These are phyloP conservation scores for Rhodotorula sp. DNA, from an alignment of 1,284 basidiomycete genomes.

Conservation along the genomic window DNA sequence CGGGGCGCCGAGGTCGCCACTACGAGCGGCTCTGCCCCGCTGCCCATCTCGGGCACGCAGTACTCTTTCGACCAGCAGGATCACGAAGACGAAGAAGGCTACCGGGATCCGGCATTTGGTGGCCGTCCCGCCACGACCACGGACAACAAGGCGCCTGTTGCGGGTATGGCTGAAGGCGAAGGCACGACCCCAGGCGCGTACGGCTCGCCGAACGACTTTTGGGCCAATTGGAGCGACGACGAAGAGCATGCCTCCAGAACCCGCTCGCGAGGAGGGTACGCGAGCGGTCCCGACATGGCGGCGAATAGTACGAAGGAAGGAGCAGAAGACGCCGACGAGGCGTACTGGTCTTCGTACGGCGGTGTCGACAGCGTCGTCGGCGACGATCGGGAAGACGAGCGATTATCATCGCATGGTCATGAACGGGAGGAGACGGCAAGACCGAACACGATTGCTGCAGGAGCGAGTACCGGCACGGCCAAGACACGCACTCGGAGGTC, in stretches of 20 bases:
- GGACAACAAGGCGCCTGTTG: slow-evolving; percentile 8
- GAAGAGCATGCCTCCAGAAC: not conserved
- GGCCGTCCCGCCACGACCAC: slow-evolving; percentile 4
- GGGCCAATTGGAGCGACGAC: slow-evolving; percentile 30
- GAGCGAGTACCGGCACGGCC: not conserved
- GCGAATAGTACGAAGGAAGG: not conserved
- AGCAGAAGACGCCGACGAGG: slow-evolving; percentile 1
- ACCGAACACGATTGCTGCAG: not conserved
- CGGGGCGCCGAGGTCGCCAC: not conserved
- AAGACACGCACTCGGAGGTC: not conserved
- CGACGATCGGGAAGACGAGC: not conserved
- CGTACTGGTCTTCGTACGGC: slow-evolving; percentile 11
- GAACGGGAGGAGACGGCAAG: not conserved
- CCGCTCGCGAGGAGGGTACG: not conserved
- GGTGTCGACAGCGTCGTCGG: slow-evolving; percentile 6
- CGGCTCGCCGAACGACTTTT: slow-evolving; percentile 30
- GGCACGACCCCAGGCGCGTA: slow-evolving; percentile 32
- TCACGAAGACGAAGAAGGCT: not conserved
- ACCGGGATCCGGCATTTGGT: not conserved
- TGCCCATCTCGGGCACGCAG: not conserved
- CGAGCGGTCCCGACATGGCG: not conserved
- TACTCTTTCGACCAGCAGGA: not conserved
- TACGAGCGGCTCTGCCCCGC: not conserved
- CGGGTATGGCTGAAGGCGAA: slow-evolving; percentile 25
- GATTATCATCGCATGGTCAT: not conserved